Base-by-base conservation (phyloP, 345 rosid genomes). In the Xanthoceras sorbifolium region DNA sequence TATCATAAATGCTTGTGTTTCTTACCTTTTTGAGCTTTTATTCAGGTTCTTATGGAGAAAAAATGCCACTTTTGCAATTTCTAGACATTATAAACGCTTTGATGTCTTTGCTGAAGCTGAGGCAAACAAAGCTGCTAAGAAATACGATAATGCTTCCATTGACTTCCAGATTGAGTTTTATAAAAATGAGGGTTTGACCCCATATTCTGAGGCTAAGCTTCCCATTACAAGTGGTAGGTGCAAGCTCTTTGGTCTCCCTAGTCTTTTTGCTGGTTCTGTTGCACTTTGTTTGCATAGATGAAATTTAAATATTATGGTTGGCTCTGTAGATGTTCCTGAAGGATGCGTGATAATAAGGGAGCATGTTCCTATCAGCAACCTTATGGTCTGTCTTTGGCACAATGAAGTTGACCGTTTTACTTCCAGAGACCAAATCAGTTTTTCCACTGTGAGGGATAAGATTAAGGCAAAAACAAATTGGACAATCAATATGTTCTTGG, bases 101-200 rank as follows among this genome's bases (percentile, higher is more conserved):
- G 95, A 97, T 79, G 97, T 94, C 60, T 87, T 97, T 54, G 79
- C 74, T 18, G 99, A 97, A 84, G 98, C 99, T 2, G 97, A 94
- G 86, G 99, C 99, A 79, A 97, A 97, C 75, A 97, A 97, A 88
- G 99, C 97, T 77, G 99, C 99, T 62, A 94, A 92, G 71, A 97
- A 97, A 84, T 97, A 97, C 71, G 94, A 90, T 66, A 94, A 97
- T 59, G 82, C 90, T 31, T 92, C 99, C 75, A 94, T 97, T 20
- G 94, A 97, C 84, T 92, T 90, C 75, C 98, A 97, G 87, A 82
- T 97, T 46, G 87, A 89, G 32, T 97, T 97, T 79, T 97, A 97
- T 82, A 88, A 81, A 85, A 91, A 87, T 69, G 99, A 97, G 85
- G 99, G 99, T 23, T 82, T 97, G 88, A 87, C 90, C 50, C 92